Percentiles rank a stretch among this genome's conserved stretches.
Conservation (phyloP, 2,329 filamentous ascomycete genomes). For the Dothiorella sarmentorum region DNA sequence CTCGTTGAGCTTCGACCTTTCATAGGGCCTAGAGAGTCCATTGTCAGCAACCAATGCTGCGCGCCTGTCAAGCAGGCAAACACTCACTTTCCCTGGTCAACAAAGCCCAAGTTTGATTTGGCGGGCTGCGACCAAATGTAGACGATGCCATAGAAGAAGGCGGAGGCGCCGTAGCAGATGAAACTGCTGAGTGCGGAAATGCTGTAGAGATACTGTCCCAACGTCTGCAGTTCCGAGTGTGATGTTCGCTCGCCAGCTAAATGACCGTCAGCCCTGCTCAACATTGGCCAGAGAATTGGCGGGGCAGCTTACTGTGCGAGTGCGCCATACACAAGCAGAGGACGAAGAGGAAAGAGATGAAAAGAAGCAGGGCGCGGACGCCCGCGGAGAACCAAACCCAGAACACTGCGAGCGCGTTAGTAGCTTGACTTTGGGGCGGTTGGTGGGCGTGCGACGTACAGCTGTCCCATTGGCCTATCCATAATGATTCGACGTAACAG, state of each 20-base stretch:
- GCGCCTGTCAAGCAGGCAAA: background rate
- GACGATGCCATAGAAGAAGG: conserved; percentile 73
- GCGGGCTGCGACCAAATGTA: conserved; percentile 70
- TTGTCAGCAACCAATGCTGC: background rate
- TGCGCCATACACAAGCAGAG: conserved; percentile 84
- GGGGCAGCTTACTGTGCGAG: conserved; percentile 55
- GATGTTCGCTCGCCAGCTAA: conserved; percentile 57
- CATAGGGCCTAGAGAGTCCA: conserved; percentile 40
- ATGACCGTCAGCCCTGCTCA: background rate
- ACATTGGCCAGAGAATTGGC: background rate
- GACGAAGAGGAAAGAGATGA: conserved; percentile 70
- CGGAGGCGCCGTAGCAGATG: conserved; percentile 73
- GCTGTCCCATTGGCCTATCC: conserved; percentile 62
- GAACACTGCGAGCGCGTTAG: conserved; percentile 54
- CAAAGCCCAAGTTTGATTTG: conserved; percentile 64
- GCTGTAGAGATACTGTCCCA: conserved; percentile 56
- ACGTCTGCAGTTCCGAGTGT: conserved; percentile 62
- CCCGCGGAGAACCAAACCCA: conserved; percentile 91
- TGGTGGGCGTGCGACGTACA: conserved; percentile 50
- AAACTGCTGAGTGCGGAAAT: conserved; percentile 65
- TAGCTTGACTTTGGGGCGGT: background rate
- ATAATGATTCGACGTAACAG: conserved; percentile 69
- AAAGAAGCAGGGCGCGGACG: conserved; percentile 70
- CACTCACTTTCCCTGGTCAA: conserved; percentile 59
- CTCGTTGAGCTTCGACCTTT: conserved; percentile 79